Evolutionary conservation across 192 early-diverging fungal genomes (phyloP).

Genomic region (Phycomyces blakesleeanus): DNA sequence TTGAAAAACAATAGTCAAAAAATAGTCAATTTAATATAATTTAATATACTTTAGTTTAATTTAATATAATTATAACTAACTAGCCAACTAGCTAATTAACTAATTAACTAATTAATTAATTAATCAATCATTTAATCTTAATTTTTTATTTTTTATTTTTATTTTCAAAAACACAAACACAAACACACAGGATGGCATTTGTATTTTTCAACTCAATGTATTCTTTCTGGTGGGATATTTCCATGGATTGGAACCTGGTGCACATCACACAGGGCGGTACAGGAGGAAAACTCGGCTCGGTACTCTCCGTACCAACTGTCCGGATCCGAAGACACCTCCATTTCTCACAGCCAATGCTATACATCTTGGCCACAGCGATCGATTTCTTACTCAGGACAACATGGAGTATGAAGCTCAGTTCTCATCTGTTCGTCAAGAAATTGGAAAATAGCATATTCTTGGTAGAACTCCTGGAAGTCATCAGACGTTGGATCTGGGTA

Average conservation of each 20-base stretch:
- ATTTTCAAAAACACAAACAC: too few species aligned
- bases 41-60: too few species aligned
- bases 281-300: conserved; percentile 2
- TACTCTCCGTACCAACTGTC: conserved; percentile 15
- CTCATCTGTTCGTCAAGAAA: conserved; percentile 56
- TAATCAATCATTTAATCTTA: too few species aligned
- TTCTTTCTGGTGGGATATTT: conserved; percentile 95
- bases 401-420: conserved; percentile 77
- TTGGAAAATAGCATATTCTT: conserved; percentile 71
- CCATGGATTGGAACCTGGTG: conserved; percentile 83
- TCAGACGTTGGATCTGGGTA: conserved; percentile 91
- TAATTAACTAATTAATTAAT: too few species aligned
- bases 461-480: conserved; percentile 78
- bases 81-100: too few species aligned
- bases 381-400: conserved; percentile 82
- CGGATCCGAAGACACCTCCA: conserved; percentile 63
- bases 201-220: conserved; percentile 87
- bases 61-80: too few species aligned
- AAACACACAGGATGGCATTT: conserved; percentile 54
- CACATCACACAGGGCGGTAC: conserved; percentile 8
- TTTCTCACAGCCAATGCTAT: conserved; percentile 59
- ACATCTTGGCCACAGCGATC: conserved; percentile 75
- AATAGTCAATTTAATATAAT: too few species aligned
- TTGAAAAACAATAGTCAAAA: too few species aligned
- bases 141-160: too few species aligned